phyloP scores from a whole-genome alignment of 2,329 filamentous ascomycete species.

The Arthroderma uncinatum region DNA sequence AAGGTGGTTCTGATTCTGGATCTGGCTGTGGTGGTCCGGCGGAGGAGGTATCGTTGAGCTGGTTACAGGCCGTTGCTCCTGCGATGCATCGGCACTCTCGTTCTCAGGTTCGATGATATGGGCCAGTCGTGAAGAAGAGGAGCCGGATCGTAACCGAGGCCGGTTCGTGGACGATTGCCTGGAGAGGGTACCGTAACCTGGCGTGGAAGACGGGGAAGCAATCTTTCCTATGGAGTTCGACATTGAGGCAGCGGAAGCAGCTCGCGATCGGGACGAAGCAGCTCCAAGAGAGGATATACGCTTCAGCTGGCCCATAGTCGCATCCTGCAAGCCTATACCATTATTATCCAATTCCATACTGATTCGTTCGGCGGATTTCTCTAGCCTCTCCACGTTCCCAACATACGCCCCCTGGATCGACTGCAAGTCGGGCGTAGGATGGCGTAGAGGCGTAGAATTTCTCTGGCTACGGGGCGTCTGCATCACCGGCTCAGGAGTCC shows the following conservation, averaged over 20 bases:
- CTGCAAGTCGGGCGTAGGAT: constrained; percentile 41
- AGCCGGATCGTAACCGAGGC: constrained; percentile 27
- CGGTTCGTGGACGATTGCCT: constrained; percentile 28
- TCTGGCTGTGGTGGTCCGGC: constrained; percentile 4
- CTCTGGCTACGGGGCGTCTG: constrained; percentile 31
- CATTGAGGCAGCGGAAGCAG: constrained; percentile 29
- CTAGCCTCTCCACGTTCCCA: constrained; percentile 40
- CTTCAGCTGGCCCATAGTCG: neutral
- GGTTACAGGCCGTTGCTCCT: constrained; percentile 12
- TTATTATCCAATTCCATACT: constrained; percentile 39
- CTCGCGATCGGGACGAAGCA: constrained; percentile 17
- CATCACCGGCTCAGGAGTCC: constrained; percentile 22
- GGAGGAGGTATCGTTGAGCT: constrained; percentile 12
- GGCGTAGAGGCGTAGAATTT: constrained; percentile 34
- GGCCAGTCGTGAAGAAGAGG: constrained; percentile 28
- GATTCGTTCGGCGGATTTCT: constrained; percentile 39
- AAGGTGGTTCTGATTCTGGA: no score
- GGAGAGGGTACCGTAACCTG: constrained; percentile 27
- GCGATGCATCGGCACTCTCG: constrained; percentile 20
- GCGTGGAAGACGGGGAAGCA: constrained; percentile 16
- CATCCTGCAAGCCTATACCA: constrained; percentile 30
- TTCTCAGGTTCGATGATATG: constrained; percentile 32
- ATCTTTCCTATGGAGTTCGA: constrained; percentile 33
- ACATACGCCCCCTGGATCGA: constrained; percentile 41
- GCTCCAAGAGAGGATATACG: constrained; percentile 19